These are phyloP conservation scores for Apiospora koreana DNA, from an alignment of 2,329 filamentous ascomycete genomes.

Conservation along the genomic window DNA sequence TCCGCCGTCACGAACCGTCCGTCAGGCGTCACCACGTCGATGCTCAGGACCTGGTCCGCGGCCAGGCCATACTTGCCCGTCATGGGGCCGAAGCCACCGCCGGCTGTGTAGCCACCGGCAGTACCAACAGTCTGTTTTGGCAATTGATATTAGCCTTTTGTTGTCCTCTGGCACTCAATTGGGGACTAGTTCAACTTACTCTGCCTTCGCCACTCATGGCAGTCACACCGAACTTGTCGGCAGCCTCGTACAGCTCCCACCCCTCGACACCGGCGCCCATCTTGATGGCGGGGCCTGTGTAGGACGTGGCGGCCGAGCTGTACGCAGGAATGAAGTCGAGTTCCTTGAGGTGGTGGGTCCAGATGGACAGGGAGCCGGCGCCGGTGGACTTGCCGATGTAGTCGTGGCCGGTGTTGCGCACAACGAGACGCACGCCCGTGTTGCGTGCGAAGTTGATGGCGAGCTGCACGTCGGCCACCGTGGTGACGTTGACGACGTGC, in stretches of 20 bases:
- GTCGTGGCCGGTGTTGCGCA: constrained; percentile 54
- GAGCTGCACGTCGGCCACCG: constrained; percentile 44
- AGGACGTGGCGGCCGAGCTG: constrained; percentile 22
- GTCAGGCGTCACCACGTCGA: constrained; percentile 47
- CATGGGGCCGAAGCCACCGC: constrained; percentile 54
- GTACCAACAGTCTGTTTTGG: constrained; percentile 44
- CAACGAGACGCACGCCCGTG: constrained; percentile 47
- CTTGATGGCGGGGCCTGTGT: constrained; percentile 52
- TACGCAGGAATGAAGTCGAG: constrained; percentile 34
- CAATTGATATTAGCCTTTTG: background rate
- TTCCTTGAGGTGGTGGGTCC: constrained; percentile 38
- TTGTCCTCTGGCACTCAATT: background rate
- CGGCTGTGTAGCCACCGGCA: constrained; percentile 43
- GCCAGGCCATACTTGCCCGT: constrained; percentile 47
- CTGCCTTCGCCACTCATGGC: constrained; percentile 54
- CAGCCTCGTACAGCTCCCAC: constrained; percentile 52
- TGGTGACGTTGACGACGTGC: constrained; percentile 42
- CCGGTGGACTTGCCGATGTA: constrained; percentile 43
- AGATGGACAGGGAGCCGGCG: constrained; percentile 37
- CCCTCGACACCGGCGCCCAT: constrained; percentile 55
- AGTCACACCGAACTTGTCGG: constrained; percentile 44
- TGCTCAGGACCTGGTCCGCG: constrained; percentile 47
- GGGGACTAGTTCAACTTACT: constrained; percentile 14
- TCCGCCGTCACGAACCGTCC: constrained; percentile 42
- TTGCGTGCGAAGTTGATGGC: constrained; percentile 48